Base-by-base conservation (phyloP, 352 stramenopile genomes). In the Globisporangium takayamanum region DNA sequence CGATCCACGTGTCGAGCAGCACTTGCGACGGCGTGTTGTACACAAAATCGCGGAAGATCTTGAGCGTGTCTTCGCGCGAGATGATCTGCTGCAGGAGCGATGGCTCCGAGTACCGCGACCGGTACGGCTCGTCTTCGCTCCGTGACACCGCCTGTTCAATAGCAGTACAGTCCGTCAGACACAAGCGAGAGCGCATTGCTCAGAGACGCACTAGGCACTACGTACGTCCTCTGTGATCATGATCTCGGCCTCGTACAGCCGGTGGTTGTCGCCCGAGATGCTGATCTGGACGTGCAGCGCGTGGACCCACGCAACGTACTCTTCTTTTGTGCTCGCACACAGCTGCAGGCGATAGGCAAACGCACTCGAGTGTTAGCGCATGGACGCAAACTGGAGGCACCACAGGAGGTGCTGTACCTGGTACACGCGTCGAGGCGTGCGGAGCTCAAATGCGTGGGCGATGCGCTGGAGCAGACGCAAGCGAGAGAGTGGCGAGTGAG, bases 161-260 rank as follows among this genome's bases (percentile, higher is more conserved):
- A 45, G 14, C 33, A 14, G 16, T 37, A 49, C 0, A 49, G 8
- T 50, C 14, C 1, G 48, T 53, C 10, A 63, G n/a, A 26, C 39
- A 48, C 54, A 33, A 14, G 28, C 15, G 30, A 50, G 45, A 45
- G 39, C 15, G 3, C 10, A 39, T 10, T 28, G 16, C 22, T 22
- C 1, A 56, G 15, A 50, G 3, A 39, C n/a, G 14, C 12, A 6
- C 30, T n/a, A 39, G 18, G 14, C 12, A 6, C 30, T n/a, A 72
- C 76, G 45, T 73, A 92, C 84, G 60, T 92, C 82, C 76, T 94
- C 84, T 5, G 84, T 88, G 46, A 94, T 94, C 69, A 86, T 74
- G 62, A 89, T 89, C 55, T 94, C 84, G 11, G 84, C 84, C 56
- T 92, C 77, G 47, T 88, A 88, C 4, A 94, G 64, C 5, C 76